phyloP scores from a whole-genome alignment of 2,329 filamentous ascomycete genomes.

The Metarhizium guizhouense region DNA sequence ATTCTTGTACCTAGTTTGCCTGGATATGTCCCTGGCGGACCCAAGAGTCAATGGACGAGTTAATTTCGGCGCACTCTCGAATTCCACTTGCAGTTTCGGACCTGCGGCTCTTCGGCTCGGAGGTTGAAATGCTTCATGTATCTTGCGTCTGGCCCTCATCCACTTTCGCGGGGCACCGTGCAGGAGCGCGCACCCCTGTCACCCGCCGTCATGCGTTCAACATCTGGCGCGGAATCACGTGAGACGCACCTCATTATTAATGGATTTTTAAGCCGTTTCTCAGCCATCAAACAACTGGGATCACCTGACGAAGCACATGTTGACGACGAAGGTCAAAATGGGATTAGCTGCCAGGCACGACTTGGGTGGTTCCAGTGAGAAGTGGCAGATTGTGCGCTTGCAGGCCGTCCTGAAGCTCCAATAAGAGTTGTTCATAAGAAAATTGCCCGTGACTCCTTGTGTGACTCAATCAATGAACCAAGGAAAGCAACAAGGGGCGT shows the following conservation, averaged over 20 bases:
- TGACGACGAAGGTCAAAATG: neutral
- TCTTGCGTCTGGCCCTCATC: neutral
- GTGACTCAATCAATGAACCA: neutral
- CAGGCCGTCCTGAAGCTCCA: neutral
- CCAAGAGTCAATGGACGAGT: neutral
- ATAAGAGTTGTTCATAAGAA: neutral
- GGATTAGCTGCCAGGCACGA: neutral
- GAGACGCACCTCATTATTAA: conserved; percentile 7
- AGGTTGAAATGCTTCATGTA: neutral
- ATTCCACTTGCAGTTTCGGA: conserved; percentile 1
- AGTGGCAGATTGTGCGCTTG: too few relatives aligned
- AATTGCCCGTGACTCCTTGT: neutral
- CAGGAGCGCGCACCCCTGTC: conserved; percentile 2
- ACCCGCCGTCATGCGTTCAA: neutral
- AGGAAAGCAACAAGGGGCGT: neutral
- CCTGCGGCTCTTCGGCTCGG: conserved; percentile 1
- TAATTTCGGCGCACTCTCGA: neutral
- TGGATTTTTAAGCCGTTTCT: neutral
- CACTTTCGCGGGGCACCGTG: conserved; percentile 1
- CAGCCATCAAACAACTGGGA: too few relatives aligned
- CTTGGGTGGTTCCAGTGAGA: neutral
- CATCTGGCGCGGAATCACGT: conserved; percentile 15
- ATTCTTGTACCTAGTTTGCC: conserved; percentile 4
- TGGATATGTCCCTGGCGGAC: neutral
- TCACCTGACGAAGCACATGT: neutral